phyloP scores from a whole-genome alignment of 2,329 filamentous ascomycete genomes.

The Fusarium marasasianum region DNA sequence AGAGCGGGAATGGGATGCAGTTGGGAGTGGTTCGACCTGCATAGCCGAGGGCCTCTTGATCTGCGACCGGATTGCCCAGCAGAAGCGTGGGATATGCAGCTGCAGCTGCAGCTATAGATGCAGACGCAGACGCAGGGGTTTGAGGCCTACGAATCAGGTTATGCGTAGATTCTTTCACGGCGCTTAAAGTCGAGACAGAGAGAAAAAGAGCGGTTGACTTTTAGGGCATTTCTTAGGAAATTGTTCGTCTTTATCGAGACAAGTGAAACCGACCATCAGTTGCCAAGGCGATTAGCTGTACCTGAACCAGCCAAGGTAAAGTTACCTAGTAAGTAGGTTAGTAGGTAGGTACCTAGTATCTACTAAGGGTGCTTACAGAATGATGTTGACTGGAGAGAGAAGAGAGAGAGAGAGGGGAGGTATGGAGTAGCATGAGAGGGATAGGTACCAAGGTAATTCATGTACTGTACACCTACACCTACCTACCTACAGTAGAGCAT shows the following conservation, averaged over 20 bases:
- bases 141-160: slow-evolving; percentile 37
- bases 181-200: slow-evolving; percentile 39
- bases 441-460: not conserved
- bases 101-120: not conserved
- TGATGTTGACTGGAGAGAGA: not conserved
- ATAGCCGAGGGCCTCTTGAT: slow-evolving; percentile 52
- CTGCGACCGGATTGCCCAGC: slow-evolving; percentile 48
- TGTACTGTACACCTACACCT: not conserved
- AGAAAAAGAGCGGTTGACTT: slow-evolving; percentile 2
- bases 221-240: slow-evolving; percentile 23
- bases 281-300: not conserved
- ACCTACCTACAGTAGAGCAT: not conserved
- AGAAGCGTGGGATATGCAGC: slow-evolving; percentile 43
- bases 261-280: not conserved
- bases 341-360: not conserved
- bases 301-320: not conserved
- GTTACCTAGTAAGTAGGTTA: too few relatives aligned
- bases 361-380: not conserved
- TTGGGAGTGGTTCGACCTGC: slow-evolving; percentile 47
- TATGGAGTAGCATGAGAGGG: not conserved
- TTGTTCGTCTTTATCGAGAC: not conserved
- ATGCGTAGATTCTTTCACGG: slow-evolving; percentile 39
- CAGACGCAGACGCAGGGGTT: slow-evolving; percentile 16
- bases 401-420: not conserved
- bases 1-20: slow-evolving; percentile 29